A percentile compares a stretch with the other conserved stretches of the same genome.
These are phyloP conservation scores for Kodamaea sagamina DNA, from an alignment of 805 yeast species.

Conservation along the genomic window DNA sequence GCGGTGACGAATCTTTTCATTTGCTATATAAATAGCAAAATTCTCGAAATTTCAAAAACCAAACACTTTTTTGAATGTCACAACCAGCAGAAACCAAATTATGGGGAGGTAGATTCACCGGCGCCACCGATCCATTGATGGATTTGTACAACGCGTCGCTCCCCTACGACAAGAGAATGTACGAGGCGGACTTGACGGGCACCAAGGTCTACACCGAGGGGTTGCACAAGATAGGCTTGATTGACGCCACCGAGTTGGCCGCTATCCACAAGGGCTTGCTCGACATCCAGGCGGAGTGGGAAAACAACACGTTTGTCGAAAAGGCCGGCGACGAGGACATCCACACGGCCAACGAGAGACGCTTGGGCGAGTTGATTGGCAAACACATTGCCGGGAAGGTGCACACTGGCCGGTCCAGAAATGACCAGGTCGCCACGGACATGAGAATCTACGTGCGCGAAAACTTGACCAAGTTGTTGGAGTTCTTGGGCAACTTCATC, in stretches of 20 bases:
- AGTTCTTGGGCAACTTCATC: constrained; percentile 62
- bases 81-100: constrained; percentile 69
- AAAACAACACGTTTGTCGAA: constrained; percentile 61
- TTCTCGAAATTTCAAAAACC: background rate
- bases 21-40: background rate
- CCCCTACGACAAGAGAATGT: constrained; percentile 95
- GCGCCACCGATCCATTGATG: constrained; percentile 96
- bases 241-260: constrained; percentile 68
- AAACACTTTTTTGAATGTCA: constrained; percentile 23
- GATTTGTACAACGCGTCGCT: constrained; percentile 94
- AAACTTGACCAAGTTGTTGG: constrained; percentile 60
- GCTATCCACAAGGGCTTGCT: constrained; percentile 85
- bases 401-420: constrained; percentile 98
- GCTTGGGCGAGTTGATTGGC: constrained; percentile 95
- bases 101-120: constrained; percentile 99
- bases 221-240: constrained; percentile 71
- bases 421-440: constrained; percentile 99
- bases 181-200: constrained; percentile 89
- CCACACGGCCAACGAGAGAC: constrained; percentile 97
- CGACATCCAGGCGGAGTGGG: constrained; percentile 80
- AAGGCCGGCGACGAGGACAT: constrained; percentile 95
- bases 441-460: constrained; percentile 93
- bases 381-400: constrained; percentile 93
- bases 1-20: constrained; percentile 11
- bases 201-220: constrained; percentile 93